Percentiles rank a stretch among this genome's conserved stretches.
Conservation (phyloP, 2,329 filamentous ascomycete species). For the Trichoderma brevicompactum region DNA sequence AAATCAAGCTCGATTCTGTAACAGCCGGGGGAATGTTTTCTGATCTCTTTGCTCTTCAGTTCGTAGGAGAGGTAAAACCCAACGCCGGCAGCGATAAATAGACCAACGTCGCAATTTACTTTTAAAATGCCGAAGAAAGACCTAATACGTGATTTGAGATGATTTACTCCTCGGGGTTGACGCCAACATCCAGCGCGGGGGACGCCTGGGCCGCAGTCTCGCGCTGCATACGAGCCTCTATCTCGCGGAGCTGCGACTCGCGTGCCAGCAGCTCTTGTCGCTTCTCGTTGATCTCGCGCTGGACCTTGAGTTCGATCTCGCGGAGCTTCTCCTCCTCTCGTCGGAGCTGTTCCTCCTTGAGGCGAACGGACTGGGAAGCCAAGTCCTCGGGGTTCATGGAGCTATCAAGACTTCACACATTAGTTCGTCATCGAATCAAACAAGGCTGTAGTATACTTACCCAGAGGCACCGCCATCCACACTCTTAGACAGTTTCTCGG, state of each 20-base stretch:
- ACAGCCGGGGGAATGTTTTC: conserved; percentile 47
- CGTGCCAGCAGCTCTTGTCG: conserved; percentile 95
- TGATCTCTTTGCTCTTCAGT: conserved; percentile 49
- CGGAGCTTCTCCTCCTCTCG: conserved; percentile 99
- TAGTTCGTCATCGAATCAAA: conserved; percentile 35
- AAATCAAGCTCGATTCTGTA: conserved; percentile 45
- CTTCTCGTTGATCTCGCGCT: conserved; percentile 99
- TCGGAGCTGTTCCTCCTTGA: conserved; percentile 99
- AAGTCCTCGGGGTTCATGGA: conserved; percentile 98
- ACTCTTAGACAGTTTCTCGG: conserved; percentile 99
- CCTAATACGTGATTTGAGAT: conserved; percentile 37
- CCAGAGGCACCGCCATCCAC: conserved; percentile 86
- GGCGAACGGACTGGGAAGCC: conserved; percentile 92
- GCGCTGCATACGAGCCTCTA: conserved; percentile 95
- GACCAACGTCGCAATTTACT: conserved; percentile 49
- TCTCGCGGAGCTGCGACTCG: conserved; percentile 98
- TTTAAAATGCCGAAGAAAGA: conserved; percentile 42
- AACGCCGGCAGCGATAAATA: conserved; percentile 55
- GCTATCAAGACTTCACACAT: conserved; percentile 58
- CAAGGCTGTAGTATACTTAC: conserved; percentile 63
- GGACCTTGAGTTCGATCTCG: conserved; percentile 99
- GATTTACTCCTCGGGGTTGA: conserved; percentile 59
- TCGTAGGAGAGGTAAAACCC: conserved; percentile 49
- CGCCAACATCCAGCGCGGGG: conserved; percentile 54
- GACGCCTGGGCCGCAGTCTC: conserved; percentile 65